Base-by-base conservation (phyloP, 2,329 filamentous ascomycete species). In the Arachnomyces sp. region DNA sequence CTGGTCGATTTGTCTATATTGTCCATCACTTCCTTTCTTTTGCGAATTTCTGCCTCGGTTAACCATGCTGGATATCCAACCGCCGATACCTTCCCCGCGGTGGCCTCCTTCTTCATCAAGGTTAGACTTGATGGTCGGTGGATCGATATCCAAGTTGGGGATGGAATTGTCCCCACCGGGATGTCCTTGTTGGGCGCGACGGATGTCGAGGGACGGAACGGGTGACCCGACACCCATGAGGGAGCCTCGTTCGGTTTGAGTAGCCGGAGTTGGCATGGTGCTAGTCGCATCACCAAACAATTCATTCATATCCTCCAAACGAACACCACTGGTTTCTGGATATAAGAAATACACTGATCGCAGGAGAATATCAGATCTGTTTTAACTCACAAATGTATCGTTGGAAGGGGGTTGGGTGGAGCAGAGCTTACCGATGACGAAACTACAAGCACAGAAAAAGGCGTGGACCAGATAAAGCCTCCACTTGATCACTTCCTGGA, bases 381-480 rank as follows among this genome's bases (percentile, higher is more conserved):
- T 16, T 44, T 37, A 39, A 39, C 18, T n/a, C 5, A 25, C 21
- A 25, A 25, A 25, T 25, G 6, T 28, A 31, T 34, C 43, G 15
- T 25, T 25, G 13, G 28, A 25, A n/a, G 7, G 36, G 36, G 38
- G 28, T 28, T n/a, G 31, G 33, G 39, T 39, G 44, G 32, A 31
- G 11, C 13, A 18, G 14, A 15, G 34, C 85, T 77, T 74, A 95
- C 90, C 92, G 67, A 96, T 81, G 42, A 98, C 84, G 59, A 98
- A 95, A 75, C 87, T 95, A 49, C 82, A 80, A 39, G 86, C 87
- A 61, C 92, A 98, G 69, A 95, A 96, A 63, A 96, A 95, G 2
- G 92, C 92, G 63, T 98, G 92, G 12, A 98, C 73, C 35, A 98
- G 75, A 57, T 98, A 98, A 45, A 96, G 71, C 28, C 92, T 80